Evolutionary conservation across 805 yeast species (phyloP), one percentile per base, ranked within the genome.

Genomic region (Sugiyamaella qingdaonensis): DNA sequence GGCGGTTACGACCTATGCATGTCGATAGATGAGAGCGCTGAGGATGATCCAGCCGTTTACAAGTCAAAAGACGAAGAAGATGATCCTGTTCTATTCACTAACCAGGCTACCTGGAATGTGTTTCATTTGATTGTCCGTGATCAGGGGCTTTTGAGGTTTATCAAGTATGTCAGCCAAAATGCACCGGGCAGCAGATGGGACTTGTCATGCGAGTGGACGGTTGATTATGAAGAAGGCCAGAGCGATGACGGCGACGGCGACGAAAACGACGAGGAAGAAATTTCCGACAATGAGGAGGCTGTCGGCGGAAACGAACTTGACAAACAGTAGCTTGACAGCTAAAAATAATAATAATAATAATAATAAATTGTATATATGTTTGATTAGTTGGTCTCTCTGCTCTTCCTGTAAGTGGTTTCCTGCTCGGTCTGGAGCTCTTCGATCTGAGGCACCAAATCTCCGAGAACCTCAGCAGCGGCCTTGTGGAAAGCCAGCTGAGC

Each of bases 141-240:
- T 65, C 82, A 86, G 8, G 79, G 84, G 47, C 91, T 92, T n/a
- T 73, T 95, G 70, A 86, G 91, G 68, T 94, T 94, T 69, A 83
- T 94, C 61, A 94, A 94, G 67, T 94, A 94, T 62, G 92, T 92
- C 16, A 87, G 96, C 64, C 81, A 80, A 68, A 81, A 81, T 57
- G 97, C 98, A 4, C 82, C 83, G 55, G 96, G 97, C 1, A 84
- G 94, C 39, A 77, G 99, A 65, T 94, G 96, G 96, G 99, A 94
- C 65, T 73, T 94, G 39, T 75, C 77, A 33, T 81, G 85, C 52
- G 86, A 85, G 62, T 92, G 96, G 94, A 83, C 81, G 59, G 85
- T 88, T 29, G 78, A 75, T 56, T 73, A 73, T 27, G 74, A 64
- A 3, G 82, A 69, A 4, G 37, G 10, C n/a, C 5, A 34, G 9